These are phyloP conservation scores for Anthoceros angustus DNA, from an alignment of 225 moss, liverwort and hornwort genomes.

Conservation along the genomic window DNA sequence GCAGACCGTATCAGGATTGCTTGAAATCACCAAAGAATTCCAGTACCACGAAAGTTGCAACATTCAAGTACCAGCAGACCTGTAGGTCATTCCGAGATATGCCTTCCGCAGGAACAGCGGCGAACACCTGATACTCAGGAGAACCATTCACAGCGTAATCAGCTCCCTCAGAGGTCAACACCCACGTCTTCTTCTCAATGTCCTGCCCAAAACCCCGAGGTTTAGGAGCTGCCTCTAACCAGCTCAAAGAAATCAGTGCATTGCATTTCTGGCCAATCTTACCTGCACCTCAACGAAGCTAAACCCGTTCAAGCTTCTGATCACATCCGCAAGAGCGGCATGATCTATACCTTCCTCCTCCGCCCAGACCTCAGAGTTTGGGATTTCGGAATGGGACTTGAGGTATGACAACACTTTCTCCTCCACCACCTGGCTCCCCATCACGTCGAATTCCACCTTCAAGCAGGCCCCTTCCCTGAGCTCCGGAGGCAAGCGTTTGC, in stretches of 20 bases:
- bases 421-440: conserved; percentile 32
- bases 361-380: conserved; percentile 49
- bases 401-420: conserved; percentile 36
- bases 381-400: conserved; percentile 11
- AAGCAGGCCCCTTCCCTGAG: too few species aligned
- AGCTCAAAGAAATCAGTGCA: neutral
- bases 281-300: conserved; percentile 42
- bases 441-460: neutral
- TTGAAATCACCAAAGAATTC: neutral
- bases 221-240: neutral
- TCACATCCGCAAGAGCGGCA: conserved; percentile 32
- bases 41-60: neutral
- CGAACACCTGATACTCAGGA: conserved; percentile 46
- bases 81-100: conserved; percentile 35
- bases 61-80: conserved; percentile 10
- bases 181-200: conserved; percentile 22
- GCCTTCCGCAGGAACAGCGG: conserved; percentile 49
- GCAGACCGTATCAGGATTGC: neutral
- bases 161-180: conserved; percentile 46
- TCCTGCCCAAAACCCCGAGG: conserved; percentile 14
- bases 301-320: conserved; percentile 45
- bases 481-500: too few species aligned
- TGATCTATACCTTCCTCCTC: conserved; percentile 28
- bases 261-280: neutral
- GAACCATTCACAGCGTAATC: conserved; percentile 35